Percentiles rank a stretch among this genome's conserved stretches.
These are phyloP conservation scores for Polygonum maritimum DNA, from an alignment of 148 eudicot genomes.

Conservation along the genomic window DNA sequence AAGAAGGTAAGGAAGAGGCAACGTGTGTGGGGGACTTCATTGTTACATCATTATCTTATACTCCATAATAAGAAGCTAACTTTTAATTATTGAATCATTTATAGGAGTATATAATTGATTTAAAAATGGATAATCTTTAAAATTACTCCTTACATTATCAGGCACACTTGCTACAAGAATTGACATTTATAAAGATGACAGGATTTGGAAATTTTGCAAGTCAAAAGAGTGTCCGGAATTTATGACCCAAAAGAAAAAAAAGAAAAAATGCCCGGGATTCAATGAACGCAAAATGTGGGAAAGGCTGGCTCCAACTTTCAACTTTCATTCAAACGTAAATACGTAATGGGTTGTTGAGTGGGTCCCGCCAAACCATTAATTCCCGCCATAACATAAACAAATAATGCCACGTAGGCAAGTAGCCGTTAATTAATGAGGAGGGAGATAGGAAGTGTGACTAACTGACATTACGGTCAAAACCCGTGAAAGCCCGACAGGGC, in stretches of 20 bases:
- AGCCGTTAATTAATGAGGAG: neutral
- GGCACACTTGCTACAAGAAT: neutral
- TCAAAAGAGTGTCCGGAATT: conserved; percentile 2
- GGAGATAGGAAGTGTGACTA: neutral
- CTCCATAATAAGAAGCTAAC: neutral
- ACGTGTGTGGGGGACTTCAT: neutral
- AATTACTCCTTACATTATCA: neutral
- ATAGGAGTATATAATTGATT: neutral
- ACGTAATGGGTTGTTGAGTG: neutral
- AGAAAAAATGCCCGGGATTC: neutral
- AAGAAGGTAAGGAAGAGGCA: neutral
- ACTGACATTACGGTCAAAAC: neutral
- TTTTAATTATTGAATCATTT: neutral
- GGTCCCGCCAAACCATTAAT: neutral
- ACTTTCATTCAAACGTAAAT: neutral
- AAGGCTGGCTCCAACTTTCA: neutral
- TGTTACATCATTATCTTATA: neutral
- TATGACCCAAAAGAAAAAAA: too few relatives aligned
- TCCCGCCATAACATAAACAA: neutral
- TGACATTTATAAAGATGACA: neutral
- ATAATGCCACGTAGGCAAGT: neutral
- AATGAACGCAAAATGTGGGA: neutral
- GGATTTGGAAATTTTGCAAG: conserved; percentile 1
- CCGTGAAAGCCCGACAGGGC: conserved; percentile 2
- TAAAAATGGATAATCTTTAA: neutral